Conservation (phyloP, 2,329 filamentous ascomycete species). For the Fusarium hostae region DNA sequence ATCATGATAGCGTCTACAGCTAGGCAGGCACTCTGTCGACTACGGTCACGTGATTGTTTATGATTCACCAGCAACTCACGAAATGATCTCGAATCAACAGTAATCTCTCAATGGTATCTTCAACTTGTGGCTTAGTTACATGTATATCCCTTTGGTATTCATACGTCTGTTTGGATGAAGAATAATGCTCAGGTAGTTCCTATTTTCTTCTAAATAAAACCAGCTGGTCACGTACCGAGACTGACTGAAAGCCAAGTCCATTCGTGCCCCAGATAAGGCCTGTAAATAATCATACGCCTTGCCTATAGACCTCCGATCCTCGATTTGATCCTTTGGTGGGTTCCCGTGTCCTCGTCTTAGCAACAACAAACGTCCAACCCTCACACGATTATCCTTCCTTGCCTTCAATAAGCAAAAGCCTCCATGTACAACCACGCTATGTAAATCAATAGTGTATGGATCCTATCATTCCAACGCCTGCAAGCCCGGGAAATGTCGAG, state of each 20-base stretch:
- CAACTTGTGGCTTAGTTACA: not conserved
- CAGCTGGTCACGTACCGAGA: not conserved
- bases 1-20: conserved; percentile 32
- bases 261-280: not conserved
- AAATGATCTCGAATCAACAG: not conserved
- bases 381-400: not conserved
- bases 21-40: not conserved
- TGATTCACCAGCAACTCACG: not conserved
- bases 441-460: conserved; percentile 31
- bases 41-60: conserved; percentile 26
- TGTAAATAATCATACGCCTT: not conserved
- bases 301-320: not conserved
- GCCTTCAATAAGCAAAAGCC: conserved; percentile 10
- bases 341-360: not conserved
- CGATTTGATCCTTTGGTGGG: not conserved
- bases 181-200: not conserved
- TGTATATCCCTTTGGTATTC: not conserved
- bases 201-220: not conserved
- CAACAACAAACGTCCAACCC: not conserved
- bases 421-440: conserved; percentile 18
- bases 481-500: conserved; percentile 25
- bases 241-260: not conserved
- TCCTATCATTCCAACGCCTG: conserved; percentile 39
- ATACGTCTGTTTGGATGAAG: not conserved
- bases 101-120: not conserved